Conservation (phyloP, 2,329 filamentous ascomycete genomes). For the Trichoderma simmonsii region DNA sequence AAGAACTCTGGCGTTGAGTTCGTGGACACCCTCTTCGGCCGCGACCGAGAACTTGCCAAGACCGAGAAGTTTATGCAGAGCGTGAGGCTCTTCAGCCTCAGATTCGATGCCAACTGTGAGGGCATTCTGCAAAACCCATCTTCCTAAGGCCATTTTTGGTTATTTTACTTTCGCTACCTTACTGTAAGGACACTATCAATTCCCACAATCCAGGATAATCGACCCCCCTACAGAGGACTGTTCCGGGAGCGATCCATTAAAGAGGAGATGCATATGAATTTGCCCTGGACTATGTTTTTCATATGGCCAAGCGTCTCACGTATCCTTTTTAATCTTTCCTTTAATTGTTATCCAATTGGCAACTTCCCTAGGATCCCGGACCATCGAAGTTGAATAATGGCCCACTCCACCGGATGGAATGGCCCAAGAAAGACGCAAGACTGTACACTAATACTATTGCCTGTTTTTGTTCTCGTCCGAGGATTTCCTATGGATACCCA, state of each 20-base stretch:
- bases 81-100: slow-evolving; percentile 83
- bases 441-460: slow-evolving; percentile 19
- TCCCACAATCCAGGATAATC: slow-evolving; percentile 12
- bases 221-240: not conserved
- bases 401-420: slow-evolving; percentile 17
- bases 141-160: slow-evolving; percentile 38
- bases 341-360: slow-evolving; percentile 17
- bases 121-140: slow-evolving; percentile 70
- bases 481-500: slow-evolving; percentile 21
- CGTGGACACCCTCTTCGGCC: slow-evolving; percentile 91
- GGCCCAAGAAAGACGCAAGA: slow-evolving; percentile 15
- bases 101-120: slow-evolving; percentile 94
- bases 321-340: slow-evolving; percentile 21
- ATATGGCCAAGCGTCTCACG: not conserved
- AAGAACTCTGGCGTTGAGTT: slow-evolving; percentile 93
- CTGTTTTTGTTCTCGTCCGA: slow-evolving; percentile 12
- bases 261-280: slow-evolving; percentile 16
- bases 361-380: slow-evolving; percentile 18
- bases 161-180: not conserved
- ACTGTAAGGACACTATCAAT: not conserved
- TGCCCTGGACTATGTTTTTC: slow-evolving; percentile 12
- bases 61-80: slow-evolving; percentile 92
- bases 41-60: slow-evolving; percentile 81
- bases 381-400: slow-evolving; percentile 7
- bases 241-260: slow-evolving; percentile 16